phyloP scores from a whole-genome alignment of 306 rosid genomes.

The Fragaria ananassa region DNA sequence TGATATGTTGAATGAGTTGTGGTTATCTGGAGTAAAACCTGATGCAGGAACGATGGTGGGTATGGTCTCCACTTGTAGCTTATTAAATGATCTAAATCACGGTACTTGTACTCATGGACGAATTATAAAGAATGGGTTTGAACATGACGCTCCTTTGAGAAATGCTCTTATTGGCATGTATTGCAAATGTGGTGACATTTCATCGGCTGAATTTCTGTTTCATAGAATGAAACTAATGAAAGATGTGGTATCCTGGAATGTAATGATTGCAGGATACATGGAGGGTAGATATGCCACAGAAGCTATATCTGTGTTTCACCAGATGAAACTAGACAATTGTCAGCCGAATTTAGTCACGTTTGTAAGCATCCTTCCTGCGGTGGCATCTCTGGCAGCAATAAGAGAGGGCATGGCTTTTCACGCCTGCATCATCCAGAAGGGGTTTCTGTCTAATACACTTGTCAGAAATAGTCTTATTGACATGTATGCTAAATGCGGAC shows the following conservation, averaged over 20 bases:
- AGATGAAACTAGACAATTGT: constrained; percentile 47
- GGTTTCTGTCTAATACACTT: constrained; percentile 46
- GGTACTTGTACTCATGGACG: constrained; percentile 55
- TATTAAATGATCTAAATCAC: constrained; percentile 29
- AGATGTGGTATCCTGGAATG: constrained; percentile 62
- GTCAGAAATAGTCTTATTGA: constrained; percentile 55
- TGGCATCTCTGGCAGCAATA: constrained; percentile 43
- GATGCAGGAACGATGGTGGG: constrained; percentile 55
- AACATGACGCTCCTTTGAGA: constrained; percentile 40
- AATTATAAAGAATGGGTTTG: constrained; percentile 47
- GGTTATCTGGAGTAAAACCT: constrained; percentile 41
- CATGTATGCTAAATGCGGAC: constrained; percentile 72
- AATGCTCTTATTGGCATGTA: constrained; percentile 63
- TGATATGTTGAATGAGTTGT: constrained; percentile 40
- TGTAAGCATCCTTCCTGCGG: constrained; percentile 55
- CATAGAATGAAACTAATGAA: constrained; percentile 27
- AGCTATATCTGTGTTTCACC: constrained; percentile 45
- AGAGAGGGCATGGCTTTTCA: constrained; percentile 64
- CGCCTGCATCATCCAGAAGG: constrained; percentile 52
- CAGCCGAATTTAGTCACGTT: constrained; percentile 54
- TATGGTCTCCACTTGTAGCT: constrained; percentile 47
- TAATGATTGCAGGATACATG: constrained; percentile 54
- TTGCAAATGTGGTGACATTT: constrained; percentile 52
- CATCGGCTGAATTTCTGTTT: constrained; percentile 52
- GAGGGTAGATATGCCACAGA: constrained; percentile 36